A percentile compares a stretch with the other conserved stretches of the same genome.
phyloP scores from a whole-genome alignment of 345 rosid species.

The Eutrema japonicum region DNA sequence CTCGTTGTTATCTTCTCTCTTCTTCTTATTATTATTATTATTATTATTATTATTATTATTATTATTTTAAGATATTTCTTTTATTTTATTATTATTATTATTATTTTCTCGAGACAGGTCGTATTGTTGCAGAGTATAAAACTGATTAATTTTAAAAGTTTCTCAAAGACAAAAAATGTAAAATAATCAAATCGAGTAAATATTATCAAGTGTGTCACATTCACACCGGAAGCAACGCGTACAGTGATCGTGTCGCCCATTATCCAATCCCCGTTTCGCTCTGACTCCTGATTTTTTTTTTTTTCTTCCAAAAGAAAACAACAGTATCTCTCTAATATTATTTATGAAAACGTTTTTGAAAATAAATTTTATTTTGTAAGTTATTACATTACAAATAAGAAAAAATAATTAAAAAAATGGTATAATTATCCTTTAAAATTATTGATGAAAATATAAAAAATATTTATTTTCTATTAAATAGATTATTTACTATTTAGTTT shows the following conservation, averaged over 20 bases:
- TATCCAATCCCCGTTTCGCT: slow-evolving; percentile 1
- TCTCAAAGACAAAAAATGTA: neutral
- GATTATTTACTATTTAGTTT: too few relatives aligned
- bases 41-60: slow-evolving; percentile 20
- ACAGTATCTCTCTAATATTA: too few relatives aligned
- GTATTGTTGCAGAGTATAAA: slow-evolving; percentile 16
- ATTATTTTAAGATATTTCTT: too few relatives aligned
- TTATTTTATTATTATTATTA: neutral
- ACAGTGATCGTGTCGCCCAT: slow-evolving; percentile 41
- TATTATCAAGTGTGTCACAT: slow-evolving; percentile 21
- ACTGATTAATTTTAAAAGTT: neutral
- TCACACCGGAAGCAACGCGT: slow-evolving; percentile 37
- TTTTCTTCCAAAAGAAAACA: neutral
- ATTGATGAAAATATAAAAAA: too few relatives aligned
- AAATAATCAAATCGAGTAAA: neutral
- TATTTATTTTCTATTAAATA: too few relatives aligned
- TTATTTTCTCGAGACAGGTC: slow-evolving; percentile 4
- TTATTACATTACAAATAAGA: too few relatives aligned
- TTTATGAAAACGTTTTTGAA: too few relatives aligned
- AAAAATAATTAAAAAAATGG: too few relatives aligned
- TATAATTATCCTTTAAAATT: too few relatives aligned
- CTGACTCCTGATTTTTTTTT: neutral
- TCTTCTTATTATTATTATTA: slow-evolving; percentile 8
- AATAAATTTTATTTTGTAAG: too few relatives aligned
- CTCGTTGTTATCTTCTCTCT: slow-evolving; percentile 22